A percentile compares a stretch with the other conserved stretches of the same genome.
Evolutionary conservation across 2,329 filamentous ascomycete species (phyloP).

Genomic region (Calonectria fujianensis): DNA sequence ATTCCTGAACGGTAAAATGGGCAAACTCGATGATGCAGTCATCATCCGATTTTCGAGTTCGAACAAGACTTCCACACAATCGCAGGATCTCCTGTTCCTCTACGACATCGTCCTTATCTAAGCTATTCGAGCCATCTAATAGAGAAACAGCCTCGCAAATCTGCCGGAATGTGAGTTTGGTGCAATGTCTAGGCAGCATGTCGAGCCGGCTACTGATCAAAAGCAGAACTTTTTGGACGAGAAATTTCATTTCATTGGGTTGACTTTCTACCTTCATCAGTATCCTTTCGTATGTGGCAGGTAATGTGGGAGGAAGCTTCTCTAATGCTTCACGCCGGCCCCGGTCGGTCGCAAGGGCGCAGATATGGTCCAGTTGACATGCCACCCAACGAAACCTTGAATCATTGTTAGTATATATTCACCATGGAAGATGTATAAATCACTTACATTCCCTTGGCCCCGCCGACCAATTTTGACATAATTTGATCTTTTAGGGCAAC

Average conservation of each 20-base stretch:
- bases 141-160: conserved; percentile 37
- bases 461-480: not conserved
- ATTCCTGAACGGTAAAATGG: no score
- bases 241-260: not conserved
- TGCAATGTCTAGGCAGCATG: no score
- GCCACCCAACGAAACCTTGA: conserved; percentile 41
- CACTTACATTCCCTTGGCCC: conserved; percentile 38
- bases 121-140: not conserved
- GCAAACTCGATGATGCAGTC: not conserved
- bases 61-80: conserved; percentile 34
- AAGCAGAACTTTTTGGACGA: not conserved
- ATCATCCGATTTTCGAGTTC: not conserved
- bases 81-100: conserved; percentile 13
- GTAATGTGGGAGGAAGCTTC: conserved; percentile 26
- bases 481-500: conserved; percentile 28
- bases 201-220: not conserved
- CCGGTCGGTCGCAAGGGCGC: conserved; percentile 20
- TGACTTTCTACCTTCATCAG: not conserved
- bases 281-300: conserved; percentile 34
- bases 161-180: not conserved
- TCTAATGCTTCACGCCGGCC: conserved; percentile 21
- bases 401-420: not conserved
- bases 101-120: conserved; percentile 5
- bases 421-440: not conserved
- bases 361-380: conserved; percentile 40